Percentiles rank a stretch among this genome's conserved stretches.
These are phyloP conservation scores for Crassisporium funariophilum DNA, from an alignment of 768 basidiomycete genomes.

Conservation along the genomic window DNA sequence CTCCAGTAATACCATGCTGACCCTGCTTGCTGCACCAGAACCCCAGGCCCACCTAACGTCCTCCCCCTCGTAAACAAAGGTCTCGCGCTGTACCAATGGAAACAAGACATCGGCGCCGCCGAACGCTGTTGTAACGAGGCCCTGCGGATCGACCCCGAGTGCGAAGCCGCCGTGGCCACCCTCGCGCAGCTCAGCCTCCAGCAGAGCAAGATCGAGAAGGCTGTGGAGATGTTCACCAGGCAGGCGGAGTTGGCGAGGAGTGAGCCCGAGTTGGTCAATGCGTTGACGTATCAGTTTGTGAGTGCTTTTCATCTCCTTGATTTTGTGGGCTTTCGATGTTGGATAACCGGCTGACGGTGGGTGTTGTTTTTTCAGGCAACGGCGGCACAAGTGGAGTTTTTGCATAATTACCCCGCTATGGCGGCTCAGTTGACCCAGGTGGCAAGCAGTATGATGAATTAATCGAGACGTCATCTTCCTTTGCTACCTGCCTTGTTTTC, in stretches of 20 bases:
- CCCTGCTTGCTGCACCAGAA: slow-evolving; percentile 18
- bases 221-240: slow-evolving; percentile 83
- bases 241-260: slow-evolving; percentile 87
- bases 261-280: slow-evolving; percentile 82
- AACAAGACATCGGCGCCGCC: slow-evolving; percentile 82
- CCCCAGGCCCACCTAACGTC: slow-evolving; percentile 79
- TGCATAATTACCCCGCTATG: slow-evolving; percentile 81
- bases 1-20: slow-evolving; percentile 1
- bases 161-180: slow-evolving; percentile 95
- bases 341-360: slow-evolving; percentile 1
- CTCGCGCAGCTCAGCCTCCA: slow-evolving; percentile 92
- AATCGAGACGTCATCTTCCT: no score
- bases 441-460: slow-evolving; percentile 33
- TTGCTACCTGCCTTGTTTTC: no score
- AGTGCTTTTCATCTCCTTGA: slow-evolving; percentile 26
- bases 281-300: slow-evolving; percentile 79
- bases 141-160: slow-evolving; percentile 84
- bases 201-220: slow-evolving; percentile 85
- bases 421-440: slow-evolving; percentile 63
- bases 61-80: slow-evolving; percentile 97
- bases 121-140: slow-evolving; percentile 89
- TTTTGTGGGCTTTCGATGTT: slow-evolving; percentile 4
- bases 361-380: slow-evolving; percentile 60
- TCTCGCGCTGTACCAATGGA: slow-evolving; percentile 95
- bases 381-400: slow-evolving; percentile 79